Base-by-base conservation (phyloP, 176 grass and related monocot genomes). In the Ampelocalamus luodianensis region DNA sequence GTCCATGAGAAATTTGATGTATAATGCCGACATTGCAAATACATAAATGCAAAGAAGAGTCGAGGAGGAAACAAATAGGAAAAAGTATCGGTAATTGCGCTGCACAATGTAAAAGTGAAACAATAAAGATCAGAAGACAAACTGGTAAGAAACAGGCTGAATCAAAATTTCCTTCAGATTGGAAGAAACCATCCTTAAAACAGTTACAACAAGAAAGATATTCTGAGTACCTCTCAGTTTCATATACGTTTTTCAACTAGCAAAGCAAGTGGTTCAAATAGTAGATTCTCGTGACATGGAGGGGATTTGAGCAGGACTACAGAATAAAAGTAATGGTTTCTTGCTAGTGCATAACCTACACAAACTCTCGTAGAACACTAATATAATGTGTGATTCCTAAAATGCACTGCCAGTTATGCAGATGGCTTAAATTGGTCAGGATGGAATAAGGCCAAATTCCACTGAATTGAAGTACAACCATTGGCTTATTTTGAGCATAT, bases 21-120 rank as follows among this genome's bases (percentile, higher is more conserved):
- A 90, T 53, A 98, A 88, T 77, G 96, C 91, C 55, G 91, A 93
- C 89, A 98, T 93, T 77, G 91, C 93, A 82, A 98, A 98, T 71
- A 98, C 89, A 80, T 92, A 98, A 78, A 98, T 92, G 91, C 96
- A 98, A 74, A 98, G 93, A 79, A 98, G 90, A 66, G 93, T 90
- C 83, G 93, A 93, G 32, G 93, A 95, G 55, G 93, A 95, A 79
- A 98, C 90, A 88, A 98, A 96, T 65, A 98, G 53, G 91, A 94
- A 98, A 90, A 98, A 98, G 90, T 90, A 98, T 54, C 89, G 91
- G 56, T 98, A 98, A 72, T 95, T 98, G 83, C 91, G 89, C 96
- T 98, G 91, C 88, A 90, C 72, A 86, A 78, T 82, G 65, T 83
- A 73, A 8, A 90, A 83, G 38, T 79, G 15, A 65, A 64, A 39